Evolutionary conservation across 176 grass and related monocot species (phyloP), one percentile per base, ranked within the genome.

Genomic region (Bromus sterilis): DNA sequence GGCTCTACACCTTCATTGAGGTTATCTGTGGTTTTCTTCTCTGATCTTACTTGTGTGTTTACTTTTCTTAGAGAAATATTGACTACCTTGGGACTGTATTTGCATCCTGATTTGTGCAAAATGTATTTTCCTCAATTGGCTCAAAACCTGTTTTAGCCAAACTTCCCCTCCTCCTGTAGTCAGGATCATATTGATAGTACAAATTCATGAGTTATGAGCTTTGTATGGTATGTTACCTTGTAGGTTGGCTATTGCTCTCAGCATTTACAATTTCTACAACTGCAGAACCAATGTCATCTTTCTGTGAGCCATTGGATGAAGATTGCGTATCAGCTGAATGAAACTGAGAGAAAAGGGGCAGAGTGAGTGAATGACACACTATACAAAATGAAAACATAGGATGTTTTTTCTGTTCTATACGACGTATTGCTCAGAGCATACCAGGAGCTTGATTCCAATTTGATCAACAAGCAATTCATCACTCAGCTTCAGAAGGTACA

Each of bases 401-500:
- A 81, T 31, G 0, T 81, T 78, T 9, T 79, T 83, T 41, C 75
- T 57, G 61, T 65, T 84, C 15, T 29, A 43, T 24, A 56, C 43
- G 64, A 75, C 72, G 25, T 55, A 82, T 56, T 81, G 25, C 28
- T 78, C 32, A 46, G 76, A 80, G 64, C 74, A 61, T 94, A 94
- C 95, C 95, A 94, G 56, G 71, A 98, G 84, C 71, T 93, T 93
- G 71, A 90, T 77, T 67, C 88, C 86, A 21, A 87, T 88, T 89
- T 89, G 88, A 81, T 90, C 88, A 67, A 98, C 69, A 40, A 98
- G 79, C 58, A 98, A 60, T 73, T 98, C 95, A 74, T 98, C 82
- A 71, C 86, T 78, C 84, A 98, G 90, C 76, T 94, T 94, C 29
- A 98, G 75, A 92, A 98, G 84, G 87, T 94, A 98, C 28, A 98